Evolutionary conservation across 768 basidiomycete species (phyloP), one percentile per base, ranked within the genome.

Genomic region (Termitomyces sp.): DNA sequence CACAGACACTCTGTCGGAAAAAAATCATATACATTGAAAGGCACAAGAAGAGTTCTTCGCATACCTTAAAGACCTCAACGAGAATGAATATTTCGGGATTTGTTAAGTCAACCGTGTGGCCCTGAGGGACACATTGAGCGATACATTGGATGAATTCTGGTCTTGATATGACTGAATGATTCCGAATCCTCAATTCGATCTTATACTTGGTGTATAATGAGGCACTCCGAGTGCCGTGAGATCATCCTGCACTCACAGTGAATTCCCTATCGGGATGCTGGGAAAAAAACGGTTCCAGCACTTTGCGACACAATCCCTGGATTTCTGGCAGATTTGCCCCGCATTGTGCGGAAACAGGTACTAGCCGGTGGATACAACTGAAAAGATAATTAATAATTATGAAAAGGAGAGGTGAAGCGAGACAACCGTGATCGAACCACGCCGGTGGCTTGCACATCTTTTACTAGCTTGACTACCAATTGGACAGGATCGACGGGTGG

Each of bases 11-110:
- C 90, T 92, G 64, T n/a, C 56, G 16, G 18, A 28, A 48, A 60
- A 28, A 48, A 60, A 56, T 44, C 30, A 28, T 24, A 3, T 11
- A n/a, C n/a, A 9, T 5, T 4, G 24, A 13, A 18, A 40, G 5
- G 35, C 28, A 50, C 18, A 53, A 24, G 51, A 16, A n/a, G n/a
- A 48, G 47, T 10, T 46, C 24, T 36, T 14, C 18, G 68, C 74
- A 44, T 54, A 87, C 91, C 81, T 92, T 93, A 77, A 92, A 92
- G 5, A 93, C 78, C 64, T 93, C 90, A 6, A 92, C 83, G 7
- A 93, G 78, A 47, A 93, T 80, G 59, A 90, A 90, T 2, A 90
- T 71, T 44, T 88, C 80, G 0, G 91, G 87, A 60, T 85, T 71
- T 32, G 81, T 77, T 22, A 93, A 73, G 55, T 89, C 80, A 14